phyloP scores from a whole-genome alignment of 345 rosid species.

The Adansonia digitata region DNA sequence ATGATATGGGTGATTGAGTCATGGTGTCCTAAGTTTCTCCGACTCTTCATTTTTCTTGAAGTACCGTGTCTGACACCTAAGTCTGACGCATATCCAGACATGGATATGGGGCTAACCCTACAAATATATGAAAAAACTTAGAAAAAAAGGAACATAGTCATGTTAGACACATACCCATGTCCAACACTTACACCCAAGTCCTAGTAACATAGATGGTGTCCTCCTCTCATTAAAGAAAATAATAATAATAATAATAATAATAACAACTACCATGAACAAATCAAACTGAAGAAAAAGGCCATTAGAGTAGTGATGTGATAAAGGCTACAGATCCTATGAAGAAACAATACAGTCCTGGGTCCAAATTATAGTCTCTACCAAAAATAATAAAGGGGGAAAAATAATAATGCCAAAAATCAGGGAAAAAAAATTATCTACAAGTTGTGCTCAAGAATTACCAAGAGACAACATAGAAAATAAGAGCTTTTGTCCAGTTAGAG shows the following conservation, averaged over 20 bases:
- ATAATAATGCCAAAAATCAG: neutral
- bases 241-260: too few relatives aligned
- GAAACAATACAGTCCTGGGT: neutral
- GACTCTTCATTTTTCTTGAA: too few relatives aligned
- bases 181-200: too few relatives aligned
- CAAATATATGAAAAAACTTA: too few relatives aligned
- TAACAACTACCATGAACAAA: slow-evolving; percentile 1
- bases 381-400: neutral
- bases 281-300: neutral
- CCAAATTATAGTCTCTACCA: neutral
- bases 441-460: slow-evolving; percentile 44
- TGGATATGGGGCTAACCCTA: too few relatives aligned
- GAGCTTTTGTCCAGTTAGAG: slow-evolving; percentile 58
- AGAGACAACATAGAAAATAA: slow-evolving; percentile 69
- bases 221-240: too few relatives aligned
- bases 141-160: too few relatives aligned
- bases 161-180: too few relatives aligned
- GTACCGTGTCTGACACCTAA: too few relatives aligned
- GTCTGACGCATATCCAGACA: too few relatives aligned
- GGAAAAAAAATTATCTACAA: neutral
- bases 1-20: neutral
- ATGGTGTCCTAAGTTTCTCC: too few relatives aligned
- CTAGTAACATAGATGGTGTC: too few relatives aligned
- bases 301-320: neutral
- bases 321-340: neutral